Conservation (phyloP, 2,329 filamentous ascomycete species). For the Periconia sp. region DNA sequence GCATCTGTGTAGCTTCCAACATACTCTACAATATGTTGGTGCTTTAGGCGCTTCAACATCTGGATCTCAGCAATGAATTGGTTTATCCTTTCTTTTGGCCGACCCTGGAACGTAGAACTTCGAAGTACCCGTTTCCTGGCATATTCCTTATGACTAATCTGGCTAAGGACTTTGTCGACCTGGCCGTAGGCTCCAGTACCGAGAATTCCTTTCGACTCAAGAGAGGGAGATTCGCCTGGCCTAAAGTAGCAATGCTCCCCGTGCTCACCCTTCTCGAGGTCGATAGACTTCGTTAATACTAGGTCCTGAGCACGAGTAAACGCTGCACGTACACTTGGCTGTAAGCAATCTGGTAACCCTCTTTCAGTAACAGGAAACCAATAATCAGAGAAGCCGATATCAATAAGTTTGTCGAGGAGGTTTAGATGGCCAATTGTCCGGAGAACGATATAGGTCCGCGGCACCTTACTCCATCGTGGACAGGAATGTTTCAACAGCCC, state of each 20-base stretch:
- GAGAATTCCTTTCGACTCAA: slow-evolving; percentile 16
- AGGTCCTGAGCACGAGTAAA: slow-evolving; percentile 21
- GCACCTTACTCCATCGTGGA: slow-evolving; percentile 8
- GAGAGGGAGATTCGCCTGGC: slow-evolving; percentile 10
- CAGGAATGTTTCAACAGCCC: too few relatives aligned
- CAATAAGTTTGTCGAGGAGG: slow-evolving; percentile 4
- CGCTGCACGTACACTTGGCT: background rate
- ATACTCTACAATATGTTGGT: slow-evolving; percentile 26
- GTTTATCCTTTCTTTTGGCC: slow-evolving; percentile 12
- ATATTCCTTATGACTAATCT: slow-evolving; percentile 23
- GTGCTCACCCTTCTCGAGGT: slow-evolving; percentile 15
- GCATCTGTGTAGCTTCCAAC: slow-evolving; percentile 41
- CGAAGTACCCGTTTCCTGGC: slow-evolving; percentile 27
- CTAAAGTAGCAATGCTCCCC: slow-evolving; percentile 17
- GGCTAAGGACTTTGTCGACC: slow-evolving; percentile 29
- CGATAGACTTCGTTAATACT: slow-evolving; percentile 13
- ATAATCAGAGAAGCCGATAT: slow-evolving; percentile 6
- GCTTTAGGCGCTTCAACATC: slow-evolving; percentile 17
- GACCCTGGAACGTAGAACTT: slow-evolving; percentile 14
- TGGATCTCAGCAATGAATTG: slow-evolving; percentile 22
- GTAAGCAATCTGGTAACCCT: slow-evolving; percentile 4
- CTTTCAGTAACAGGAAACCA: slow-evolving; percentile 11
- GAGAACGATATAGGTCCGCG: slow-evolving; percentile 12
- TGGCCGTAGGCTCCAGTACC: slow-evolving; percentile 25
- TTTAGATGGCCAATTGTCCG: slow-evolving; percentile 8